Evolutionary conservation across 2,329 filamentous ascomycete species (phyloP), one percentile per base, ranked within the genome.

Genomic region (Fonsecaea monophora): DNA sequence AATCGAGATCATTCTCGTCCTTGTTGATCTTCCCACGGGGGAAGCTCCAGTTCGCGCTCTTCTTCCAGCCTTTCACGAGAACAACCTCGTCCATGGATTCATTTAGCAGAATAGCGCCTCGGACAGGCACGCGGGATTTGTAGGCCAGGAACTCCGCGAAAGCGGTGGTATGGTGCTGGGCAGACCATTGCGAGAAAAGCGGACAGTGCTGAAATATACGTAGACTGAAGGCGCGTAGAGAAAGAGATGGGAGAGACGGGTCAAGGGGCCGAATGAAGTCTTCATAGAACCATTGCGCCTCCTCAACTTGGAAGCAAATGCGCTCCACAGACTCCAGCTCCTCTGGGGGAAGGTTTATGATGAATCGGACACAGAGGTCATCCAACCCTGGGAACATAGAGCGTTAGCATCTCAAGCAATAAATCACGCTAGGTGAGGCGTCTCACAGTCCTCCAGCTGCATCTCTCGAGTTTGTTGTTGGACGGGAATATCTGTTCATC

Each of bases 221-320:
- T 67, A 96, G 84, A 74, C 92, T 94, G 80, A 99, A 99, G 60
- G 85, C 89, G 72, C 92, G 89, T 38, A 99, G 85, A 54, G 89
- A 88, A 84, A 98, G 90, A 63, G 91, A 93, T 4, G 95, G 95
- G 10, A 99, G 85, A 45, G 86, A 86, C 60, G 93, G 90, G 79
- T 97, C 91, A 70, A 95, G 84, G 45, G 94, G 94, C 56, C 95
- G 92, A 78, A 99, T 92, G 77, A 99, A 99, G 80, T 99, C 95
- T 84, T 99, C 95, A 87, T 99, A 99, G 81, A 96, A 99, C 95
- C 95, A 99, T 88, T 99, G 96, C 74, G 95, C 95, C 81, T 99
- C 96, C 80, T 99, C 95, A 73, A 99, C 91, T 81, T 98, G 94
- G 79, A 99, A 99, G 81, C 94, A 98, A 80, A 99, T 95, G 76